Base-by-base conservation (phyloP, 148 eudicot species). In the Chenopodium berlandieri region DNA sequence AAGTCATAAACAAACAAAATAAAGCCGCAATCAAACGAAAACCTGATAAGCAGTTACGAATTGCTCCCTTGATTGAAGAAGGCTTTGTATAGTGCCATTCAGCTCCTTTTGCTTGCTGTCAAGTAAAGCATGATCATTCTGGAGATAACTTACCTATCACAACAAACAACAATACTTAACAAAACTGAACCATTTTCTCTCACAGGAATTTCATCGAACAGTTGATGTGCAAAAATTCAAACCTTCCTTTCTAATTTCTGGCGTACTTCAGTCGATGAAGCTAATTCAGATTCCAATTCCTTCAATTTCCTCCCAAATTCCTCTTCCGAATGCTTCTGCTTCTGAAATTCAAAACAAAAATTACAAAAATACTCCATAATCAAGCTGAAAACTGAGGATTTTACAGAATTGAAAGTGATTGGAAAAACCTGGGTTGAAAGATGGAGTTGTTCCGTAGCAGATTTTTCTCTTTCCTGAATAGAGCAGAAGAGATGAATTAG, bases 31-130 rank as follows among this genome's bases (percentile, higher is more conserved):
- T 27, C 66, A 37, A 40, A 80, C 3, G 58, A 85, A 76, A 80
- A 88, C 92, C 92, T 91, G 88, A 64, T 87, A 90, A 68, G 81
- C 86, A 87, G 88, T 90, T 16, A 87, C 76, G 81, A 90, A 91
- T 27, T 75, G 81, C 78, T 91, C 91, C 73, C 81, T 84, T 6
- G 94, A 87, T 81, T 88, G 89, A 62, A 91, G 88, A 66, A 90
- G 81, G 76, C 73, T 80, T 40, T 83, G 78, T 75, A 91, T 83
- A 52, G 89, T 85, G 74, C 71, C 89, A 80, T 88, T 89, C 85
- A 90, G 79, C 81, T 91, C 91, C 81, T 91, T 88, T 67, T 87
- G 90, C 84, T 90, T 89, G 82, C 78, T 90, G 80, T 89, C 89
- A 72, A 91, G 92, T 84, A 88, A 75, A 82, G 77, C 71, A 85